These are phyloP conservation scores for Fonsecaea pugnacius DNA, from an alignment of 2,329 filamentous ascomycete genomes.

Conservation along the genomic window DNA sequence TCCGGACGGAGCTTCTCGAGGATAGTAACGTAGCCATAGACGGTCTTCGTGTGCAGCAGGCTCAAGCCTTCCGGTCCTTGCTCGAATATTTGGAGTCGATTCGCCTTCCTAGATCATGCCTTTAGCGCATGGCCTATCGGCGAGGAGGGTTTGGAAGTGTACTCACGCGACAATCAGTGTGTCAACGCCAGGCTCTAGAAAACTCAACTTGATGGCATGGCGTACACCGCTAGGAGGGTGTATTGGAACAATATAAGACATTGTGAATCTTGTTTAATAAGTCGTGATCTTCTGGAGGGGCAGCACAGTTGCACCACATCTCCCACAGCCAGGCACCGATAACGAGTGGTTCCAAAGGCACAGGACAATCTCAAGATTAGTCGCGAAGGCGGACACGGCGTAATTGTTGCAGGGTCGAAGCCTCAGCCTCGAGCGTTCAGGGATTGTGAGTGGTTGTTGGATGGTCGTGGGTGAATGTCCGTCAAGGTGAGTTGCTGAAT, in stretches of 20 bases:
- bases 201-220: conserved; percentile 79
- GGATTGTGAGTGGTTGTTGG: neutral
- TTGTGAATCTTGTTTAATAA: conserved; percentile 46
- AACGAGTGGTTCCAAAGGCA: neutral
- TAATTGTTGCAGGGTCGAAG: neutral
- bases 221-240: conserved; percentile 89
- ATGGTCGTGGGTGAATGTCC: neutral
- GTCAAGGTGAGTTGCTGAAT: neutral
- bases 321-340: neutral
- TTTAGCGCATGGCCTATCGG: conserved; percentile 30
- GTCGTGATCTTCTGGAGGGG: conserved; percentile 13
- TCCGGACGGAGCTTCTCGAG: conserved; percentile 78
- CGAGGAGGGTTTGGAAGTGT: conserved; percentile 20
- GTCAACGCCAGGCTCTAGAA: conserved; percentile 74
- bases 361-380: neutral
- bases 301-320: conserved; percentile 7
- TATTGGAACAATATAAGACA: conserved; percentile 95
- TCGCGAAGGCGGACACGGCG: neutral
- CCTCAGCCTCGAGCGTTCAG: neutral
- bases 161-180: conserved; percentile 86
- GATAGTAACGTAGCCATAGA: conserved; percentile 87
- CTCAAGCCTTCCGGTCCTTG: conserved; percentile 66
- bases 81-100: conserved; percentile 82
- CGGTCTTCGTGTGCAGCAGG: conserved; percentile 69
- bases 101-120: conserved; percentile 68